Evolutionary conservation across 208 protist species (phyloP).

Genomic region (Entamoeba nuttalli): DNA sequence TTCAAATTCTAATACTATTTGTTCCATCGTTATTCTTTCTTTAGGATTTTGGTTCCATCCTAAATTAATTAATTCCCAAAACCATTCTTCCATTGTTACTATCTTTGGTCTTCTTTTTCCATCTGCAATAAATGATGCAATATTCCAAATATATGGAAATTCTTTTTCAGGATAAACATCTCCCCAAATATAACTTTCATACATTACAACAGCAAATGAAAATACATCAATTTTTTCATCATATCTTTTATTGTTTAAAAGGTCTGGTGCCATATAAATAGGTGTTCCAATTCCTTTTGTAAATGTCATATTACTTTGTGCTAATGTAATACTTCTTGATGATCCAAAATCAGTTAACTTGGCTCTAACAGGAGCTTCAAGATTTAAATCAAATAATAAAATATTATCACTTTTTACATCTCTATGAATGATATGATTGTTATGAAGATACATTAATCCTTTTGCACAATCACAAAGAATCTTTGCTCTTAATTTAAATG

Average conservation of each 20-base stretch:
- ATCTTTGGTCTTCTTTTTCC: too few species aligned
- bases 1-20: too few species aligned
- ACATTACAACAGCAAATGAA: background rate
- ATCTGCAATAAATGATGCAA: too few species aligned
- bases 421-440: background rate
- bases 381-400: background rate
- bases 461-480: background rate
- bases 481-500: background rate
- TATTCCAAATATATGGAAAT: too few species aligned
- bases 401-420: background rate
- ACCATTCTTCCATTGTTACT: too few species aligned
- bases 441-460: background rate
- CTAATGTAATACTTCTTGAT: background rate
- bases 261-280: background rate
- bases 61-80: too few species aligned
- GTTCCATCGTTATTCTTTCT: too few species aligned
- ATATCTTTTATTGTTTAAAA: background rate
- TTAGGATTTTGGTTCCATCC: too few species aligned
- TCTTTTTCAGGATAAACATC: background rate
- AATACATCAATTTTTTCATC: background rate
- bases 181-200: background rate
- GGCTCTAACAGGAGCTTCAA: background rate
- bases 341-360: background rate
- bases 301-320: background rate
- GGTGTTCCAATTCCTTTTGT: background rate